phyloP scores from a whole-genome alignment of 2,329 filamentous ascomycete genomes.

The Colletotrichum spaethianum region DNA sequence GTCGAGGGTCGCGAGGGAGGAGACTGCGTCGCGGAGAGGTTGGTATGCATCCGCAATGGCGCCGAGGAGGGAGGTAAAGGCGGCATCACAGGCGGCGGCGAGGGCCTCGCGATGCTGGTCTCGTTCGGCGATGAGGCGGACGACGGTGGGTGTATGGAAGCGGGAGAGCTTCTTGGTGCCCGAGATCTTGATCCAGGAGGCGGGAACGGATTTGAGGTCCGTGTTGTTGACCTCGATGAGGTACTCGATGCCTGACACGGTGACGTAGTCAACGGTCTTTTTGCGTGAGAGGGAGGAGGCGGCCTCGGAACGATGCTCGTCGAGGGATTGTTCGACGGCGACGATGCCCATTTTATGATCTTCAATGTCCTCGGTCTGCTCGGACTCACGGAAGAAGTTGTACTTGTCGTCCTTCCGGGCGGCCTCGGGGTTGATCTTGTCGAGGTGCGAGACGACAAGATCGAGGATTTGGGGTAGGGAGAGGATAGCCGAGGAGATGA shows the following conservation, averaged over 20 bases:
- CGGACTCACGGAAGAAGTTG: conserved; percentile 87
- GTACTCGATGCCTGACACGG: conserved; percentile 92
- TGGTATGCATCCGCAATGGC: conserved; percentile 86
- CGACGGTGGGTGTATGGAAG: conserved; percentile 94
- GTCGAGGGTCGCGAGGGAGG: conserved; percentile 88
- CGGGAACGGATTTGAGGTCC: conserved; percentile 88
- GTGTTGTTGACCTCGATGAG: conserved; percentile 91
- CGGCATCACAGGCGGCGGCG: conserved; percentile 89
- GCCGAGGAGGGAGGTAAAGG: conserved; percentile 80
- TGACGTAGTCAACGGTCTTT: conserved; percentile 80
- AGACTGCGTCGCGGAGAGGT: conserved; percentile 88
- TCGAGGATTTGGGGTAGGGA: conserved; percentile 83
- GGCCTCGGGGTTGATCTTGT: conserved; percentile 87
- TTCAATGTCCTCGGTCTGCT: conserved; percentile 90
- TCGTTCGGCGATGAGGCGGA: conserved; percentile 85
- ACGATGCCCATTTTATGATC: conserved; percentile 92
- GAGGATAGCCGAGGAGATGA: conserved; percentile 80
- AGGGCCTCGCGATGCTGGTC: conserved; percentile 96
- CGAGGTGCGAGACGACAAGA: conserved; percentile 81
- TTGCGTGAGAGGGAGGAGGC: conserved; percentile 81
- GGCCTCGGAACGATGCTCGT: conserved; percentile 80
- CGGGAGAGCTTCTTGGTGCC: conserved; percentile 93
- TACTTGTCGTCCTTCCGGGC: conserved; percentile 94
- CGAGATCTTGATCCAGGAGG: conserved; percentile 94
- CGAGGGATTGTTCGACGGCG: conserved; percentile 90